Conservation (phyloP, 2,329 filamentous ascomycete species). For the Pseudogymnoascus sp. region DNA sequence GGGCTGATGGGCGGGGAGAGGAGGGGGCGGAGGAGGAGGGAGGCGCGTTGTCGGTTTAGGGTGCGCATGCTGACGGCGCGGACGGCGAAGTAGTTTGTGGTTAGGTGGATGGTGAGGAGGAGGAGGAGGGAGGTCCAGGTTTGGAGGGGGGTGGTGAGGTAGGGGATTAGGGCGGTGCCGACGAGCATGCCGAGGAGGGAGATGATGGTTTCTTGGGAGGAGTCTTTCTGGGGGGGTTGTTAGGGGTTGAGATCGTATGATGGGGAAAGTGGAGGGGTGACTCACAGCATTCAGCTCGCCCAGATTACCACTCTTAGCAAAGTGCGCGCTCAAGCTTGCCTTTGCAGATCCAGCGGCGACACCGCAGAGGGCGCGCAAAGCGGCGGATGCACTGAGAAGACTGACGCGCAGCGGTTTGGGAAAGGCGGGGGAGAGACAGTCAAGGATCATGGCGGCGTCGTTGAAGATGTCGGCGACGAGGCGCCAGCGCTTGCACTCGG, state of each 20-base stretch:
- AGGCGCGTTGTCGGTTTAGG: constrained; percentile 79
- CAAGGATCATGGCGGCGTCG: constrained; percentile 60
- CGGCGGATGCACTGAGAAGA: constrained; percentile 50
- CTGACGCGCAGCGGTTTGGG: constrained; percentile 47
- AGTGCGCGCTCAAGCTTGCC: constrained; percentile 84
- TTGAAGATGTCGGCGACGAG: constrained; percentile 63
- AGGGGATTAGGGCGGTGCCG: constrained; percentile 72
- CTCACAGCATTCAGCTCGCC: constrained; percentile 80
- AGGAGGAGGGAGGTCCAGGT: constrained; percentile 67
- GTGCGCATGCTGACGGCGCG: constrained; percentile 73
- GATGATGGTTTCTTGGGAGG: constrained; percentile 90
- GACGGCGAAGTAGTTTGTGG: constrained; percentile 81
- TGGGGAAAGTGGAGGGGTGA: constrained; percentile 14
- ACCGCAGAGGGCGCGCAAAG: constrained; percentile 66
- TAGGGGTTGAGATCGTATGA: constrained; percentile 6
- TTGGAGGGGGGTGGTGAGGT: constrained; percentile 58
- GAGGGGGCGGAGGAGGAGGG: constrained; percentile 60
- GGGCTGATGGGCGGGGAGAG: constrained; percentile 24
- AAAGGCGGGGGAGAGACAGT: constrained; percentile 57
- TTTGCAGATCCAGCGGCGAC: constrained; percentile 87
- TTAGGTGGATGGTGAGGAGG: constrained; percentile 68
- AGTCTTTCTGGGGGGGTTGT: constrained; percentile 52
- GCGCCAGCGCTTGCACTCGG: constrained; percentile 65
- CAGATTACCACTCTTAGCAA: constrained; percentile 77
- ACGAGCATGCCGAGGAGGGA: constrained; percentile 79